Base-by-base conservation (phyloP, 2,329 filamentous ascomycete genomes). In the Sporothrix luriei region DNA sequence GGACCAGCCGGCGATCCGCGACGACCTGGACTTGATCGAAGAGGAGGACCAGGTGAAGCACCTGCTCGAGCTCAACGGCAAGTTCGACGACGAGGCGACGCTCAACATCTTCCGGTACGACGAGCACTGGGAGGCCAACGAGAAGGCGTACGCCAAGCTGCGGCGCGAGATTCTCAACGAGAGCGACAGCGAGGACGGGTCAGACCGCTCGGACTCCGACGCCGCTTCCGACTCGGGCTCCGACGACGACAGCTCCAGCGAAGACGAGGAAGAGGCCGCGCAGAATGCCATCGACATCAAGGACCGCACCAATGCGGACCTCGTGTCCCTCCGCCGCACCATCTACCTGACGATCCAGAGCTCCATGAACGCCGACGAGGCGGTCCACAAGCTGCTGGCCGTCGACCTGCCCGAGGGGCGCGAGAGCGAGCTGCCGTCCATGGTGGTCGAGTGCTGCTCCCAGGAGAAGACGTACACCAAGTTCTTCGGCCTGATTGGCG, bases 291-390 rank as follows among this genome's bases (percentile, higher is more conserved):
- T 98, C 79, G 95, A 99, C 78, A 97, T 99, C 82, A 97, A 98
- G 80, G 95, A 99, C 76, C 93, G 97, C 81, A 96, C 91, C 73
- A 99, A 99, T 76, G 94, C 94, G 0, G 94, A 99, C 78, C 85
- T 99, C 16, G 93, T 98, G 78, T 97, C 96, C 77, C 84, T 99
- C 66, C 91, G 95, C 71, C 88, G 93, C 76, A 97, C 92, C 7
- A 99, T 98, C 75, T 99, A 99, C 79, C 85, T 99, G 72, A 99
- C 94, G 13, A 97, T 99, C 78, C 97, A 97, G 92, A 97, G 92
- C 51, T 95, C 92, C 76, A 92, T 95, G 74, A 93, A 96, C 71
- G 96, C 97, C 69, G 95, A 99, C 81, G 95, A 99, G 87, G 93
- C 92, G 71, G 94, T 93, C 71, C 95, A 99, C 84, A 99, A 98